Percentiles rank a stretch among this genome's conserved stretches.
Evolutionary conservation across 805 yeast species (phyloP).

Genomic region (Saturnispora saitoi): DNA sequence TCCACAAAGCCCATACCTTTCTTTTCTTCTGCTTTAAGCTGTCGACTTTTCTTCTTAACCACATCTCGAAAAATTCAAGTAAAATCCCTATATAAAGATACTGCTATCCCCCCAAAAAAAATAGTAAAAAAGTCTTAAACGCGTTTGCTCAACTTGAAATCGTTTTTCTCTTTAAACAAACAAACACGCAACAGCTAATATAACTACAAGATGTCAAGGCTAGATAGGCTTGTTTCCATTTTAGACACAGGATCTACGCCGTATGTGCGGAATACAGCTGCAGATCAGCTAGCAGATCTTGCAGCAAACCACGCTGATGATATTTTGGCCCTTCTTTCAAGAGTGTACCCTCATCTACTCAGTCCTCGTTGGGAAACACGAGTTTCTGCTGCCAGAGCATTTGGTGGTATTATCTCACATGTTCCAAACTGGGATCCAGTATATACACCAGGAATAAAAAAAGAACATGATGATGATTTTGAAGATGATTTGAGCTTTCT

Average conservation of each 20-base stretch:
- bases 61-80: background rate
- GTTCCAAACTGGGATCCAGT: constrained; percentile 77
- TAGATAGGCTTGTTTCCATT: constrained; percentile 31
- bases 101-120: background rate
- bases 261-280: constrained; percentile 90
- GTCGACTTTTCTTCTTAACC: too few species aligned
- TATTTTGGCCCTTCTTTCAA: constrained; percentile 65
- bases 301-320: constrained; percentile 96
- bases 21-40: background rate
- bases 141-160: background rate
- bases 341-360: constrained; percentile 84
- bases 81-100: background rate
- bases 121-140: background rate
- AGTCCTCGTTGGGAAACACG: constrained; percentile 93
- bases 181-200: background rate
- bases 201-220: constrained; percentile 24
- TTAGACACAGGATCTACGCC: constrained; percentile 94
- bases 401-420: constrained; percentile 84
- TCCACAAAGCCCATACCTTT: background rate
- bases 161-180: background rate
- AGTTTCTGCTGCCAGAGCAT: constrained; percentile 86
- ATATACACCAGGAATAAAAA: constrained; percentile 13
- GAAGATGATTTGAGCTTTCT: constrained; percentile 26
- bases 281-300: constrained; percentile 90
- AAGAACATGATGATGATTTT: constrained; percentile 14